phyloP scores from a whole-genome alignment of 1,139 yeast species.

The Taphrina pruni region DNA sequence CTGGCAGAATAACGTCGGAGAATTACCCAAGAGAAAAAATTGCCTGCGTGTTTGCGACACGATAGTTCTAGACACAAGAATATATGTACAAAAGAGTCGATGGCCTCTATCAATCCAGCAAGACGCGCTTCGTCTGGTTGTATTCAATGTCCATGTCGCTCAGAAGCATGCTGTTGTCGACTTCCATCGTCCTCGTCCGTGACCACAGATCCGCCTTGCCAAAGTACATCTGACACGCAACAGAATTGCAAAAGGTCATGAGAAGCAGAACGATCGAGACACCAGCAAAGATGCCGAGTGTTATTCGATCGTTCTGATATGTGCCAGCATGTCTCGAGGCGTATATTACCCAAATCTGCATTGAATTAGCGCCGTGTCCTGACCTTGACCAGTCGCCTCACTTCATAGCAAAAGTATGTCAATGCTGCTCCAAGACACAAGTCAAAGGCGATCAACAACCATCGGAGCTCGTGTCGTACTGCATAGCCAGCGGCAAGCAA shows the following conservation, averaged over 20 bases:
- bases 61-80: no score
- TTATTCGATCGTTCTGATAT: constrained; percentile 60
- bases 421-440: constrained; percentile 54
- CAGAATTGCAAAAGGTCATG: constrained; percentile 54
- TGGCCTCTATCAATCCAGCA: constrained; percentile 8
- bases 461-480: constrained; percentile 25
- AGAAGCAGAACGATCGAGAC: constrained; percentile 56
- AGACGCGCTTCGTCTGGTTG: constrained; percentile 12
- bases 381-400: neutral
- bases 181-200: neutral
- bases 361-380: neutral
- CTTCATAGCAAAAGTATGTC: constrained; percentile 60
- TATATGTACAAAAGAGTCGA: no score
- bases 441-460: constrained; percentile 30
- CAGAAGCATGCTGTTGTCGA: constrained; percentile 19
- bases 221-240: constrained; percentile 55
- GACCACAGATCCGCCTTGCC: constrained; percentile 50
- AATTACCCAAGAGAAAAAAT: no score
- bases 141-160: constrained; percentile 18
- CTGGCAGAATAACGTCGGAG: neutral
- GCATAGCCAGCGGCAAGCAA: constrained; percentile 34
- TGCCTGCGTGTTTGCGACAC: no score
- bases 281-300: constrained; percentile 58
- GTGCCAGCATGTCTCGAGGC: constrained; percentile 57
- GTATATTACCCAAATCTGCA: constrained; percentile 56